Evolutionary conservation across 768 basidiomycete species (phyloP).

Genomic region (Suillus hirtellus): DNA sequence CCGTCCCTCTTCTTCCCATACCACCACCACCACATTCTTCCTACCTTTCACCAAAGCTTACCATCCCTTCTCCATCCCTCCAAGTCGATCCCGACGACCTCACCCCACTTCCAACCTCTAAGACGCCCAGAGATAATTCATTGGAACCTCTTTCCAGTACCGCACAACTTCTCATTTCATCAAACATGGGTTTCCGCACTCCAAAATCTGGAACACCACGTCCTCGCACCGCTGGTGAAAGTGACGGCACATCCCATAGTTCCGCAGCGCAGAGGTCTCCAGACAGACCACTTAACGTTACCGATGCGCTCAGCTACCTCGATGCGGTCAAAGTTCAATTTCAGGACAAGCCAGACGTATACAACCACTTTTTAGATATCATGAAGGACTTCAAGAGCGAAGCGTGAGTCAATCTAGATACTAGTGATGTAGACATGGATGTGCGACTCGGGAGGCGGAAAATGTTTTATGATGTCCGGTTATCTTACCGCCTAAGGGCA

Average conservation of each 20-base stretch:
- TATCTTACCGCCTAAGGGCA: constrained; percentile 10
- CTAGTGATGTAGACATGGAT: background rate
- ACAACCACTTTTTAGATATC: constrained; percentile 92
- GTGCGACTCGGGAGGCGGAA: background rate
- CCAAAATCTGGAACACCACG: constrained; percentile 42
- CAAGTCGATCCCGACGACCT: constrained; percentile 11
- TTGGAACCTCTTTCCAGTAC: constrained; percentile 2
- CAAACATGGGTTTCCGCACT: constrained; percentile 19
- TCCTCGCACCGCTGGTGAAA: constrained; percentile 33
- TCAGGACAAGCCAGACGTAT: constrained; percentile 86
- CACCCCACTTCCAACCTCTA: background rate
- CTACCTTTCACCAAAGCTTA: constrained; percentile 5
- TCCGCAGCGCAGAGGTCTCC: constrained; percentile 35
- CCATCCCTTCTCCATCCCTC: constrained; percentile 3
- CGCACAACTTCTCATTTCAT: constrained; percentile 4
- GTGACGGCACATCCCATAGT: constrained; percentile 24
- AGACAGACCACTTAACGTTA: constrained; percentile 81
- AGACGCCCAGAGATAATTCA: background rate
- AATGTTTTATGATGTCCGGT: constrained; percentile 2
- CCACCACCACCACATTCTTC: constrained; percentile 10
- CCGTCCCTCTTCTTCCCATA: constrained; percentile 6
- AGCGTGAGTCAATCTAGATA: constrained; percentile 52
- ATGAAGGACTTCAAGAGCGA: constrained; percentile 99
- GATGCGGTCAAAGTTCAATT: constrained; percentile 95
- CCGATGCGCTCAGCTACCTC: constrained; percentile 90